These are phyloP conservation scores for Suillus sp. DNA, from an alignment of 768 basidiomycete species.

Conservation along the genomic window DNA sequence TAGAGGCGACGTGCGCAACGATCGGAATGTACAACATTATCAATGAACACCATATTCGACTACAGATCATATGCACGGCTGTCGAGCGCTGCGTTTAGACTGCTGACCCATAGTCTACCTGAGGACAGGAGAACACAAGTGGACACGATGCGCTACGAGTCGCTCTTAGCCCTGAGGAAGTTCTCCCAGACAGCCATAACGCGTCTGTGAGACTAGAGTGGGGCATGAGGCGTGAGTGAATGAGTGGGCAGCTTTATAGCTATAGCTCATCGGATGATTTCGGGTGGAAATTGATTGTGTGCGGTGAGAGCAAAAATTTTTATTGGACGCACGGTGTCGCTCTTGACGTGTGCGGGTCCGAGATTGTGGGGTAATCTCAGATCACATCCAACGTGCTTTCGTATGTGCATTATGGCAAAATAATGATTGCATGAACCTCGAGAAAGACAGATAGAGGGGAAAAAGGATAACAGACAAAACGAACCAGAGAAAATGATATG, in stretches of 20 bases:
- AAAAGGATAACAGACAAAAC: conserved; percentile 1
- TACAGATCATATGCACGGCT: neutral
- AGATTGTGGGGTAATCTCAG: conserved; percentile 12
- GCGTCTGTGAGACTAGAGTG: conserved; percentile 28
- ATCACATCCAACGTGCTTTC: conserved; percentile 9
- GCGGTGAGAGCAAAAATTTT: conserved; percentile 7
- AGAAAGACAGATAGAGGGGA: conserved; percentile 5
- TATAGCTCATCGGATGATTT: conserved; percentile 1
- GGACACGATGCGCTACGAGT: conserved; percentile 8
- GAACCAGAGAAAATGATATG: conserved; percentile 6
- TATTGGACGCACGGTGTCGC: conserved; percentile 12
- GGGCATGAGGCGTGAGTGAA: conserved; percentile 10
- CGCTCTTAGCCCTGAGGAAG: conserved; percentile 31
- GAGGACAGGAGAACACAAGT: neutral
- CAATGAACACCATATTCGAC: neutral
- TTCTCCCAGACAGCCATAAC: conserved; percentile 25
- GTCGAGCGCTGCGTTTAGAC: conserved; percentile 1
- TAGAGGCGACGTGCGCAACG: neutral
- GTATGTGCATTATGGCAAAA: conserved; percentile 6
- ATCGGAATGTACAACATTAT: neutral
- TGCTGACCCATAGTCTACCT: conserved; percentile 4
- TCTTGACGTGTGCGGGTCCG: neutral
- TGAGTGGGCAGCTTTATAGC: neutral
- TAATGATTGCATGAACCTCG: conserved; percentile 11
- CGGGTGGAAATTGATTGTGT: conserved; percentile 1